Evolutionary conservation across 352 stramenopile species (phyloP), one percentile per base, ranked within the genome.

Genomic region (Phytopythium vexans): DNA sequence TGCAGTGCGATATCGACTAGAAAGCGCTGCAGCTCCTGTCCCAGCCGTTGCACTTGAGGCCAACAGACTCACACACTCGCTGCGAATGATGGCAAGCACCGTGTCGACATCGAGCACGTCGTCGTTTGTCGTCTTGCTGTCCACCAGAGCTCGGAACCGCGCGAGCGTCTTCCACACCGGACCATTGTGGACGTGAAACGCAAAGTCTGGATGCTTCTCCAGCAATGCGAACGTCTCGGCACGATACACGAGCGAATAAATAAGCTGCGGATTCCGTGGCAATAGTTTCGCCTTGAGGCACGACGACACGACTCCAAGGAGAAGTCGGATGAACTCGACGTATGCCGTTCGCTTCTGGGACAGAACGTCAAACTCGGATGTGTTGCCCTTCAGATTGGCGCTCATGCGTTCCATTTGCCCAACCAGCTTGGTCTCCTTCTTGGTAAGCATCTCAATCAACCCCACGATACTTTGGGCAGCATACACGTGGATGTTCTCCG

Each of bases 161-260:
- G 71, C 67, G 43, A 94, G 58, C 11, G 80, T 83, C 54, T 51
- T 82, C 79, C 78, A 88, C 7, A 92, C 66, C 0, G 69, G 75
- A 4, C 73, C 69, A 21, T 87, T 84, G 48, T 88, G 66, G 27
- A 89, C 72, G 6, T 85, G 73, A 40, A 71, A 60, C 8, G 71
- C 54, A 34, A 92, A 81, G 50, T 87, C 77, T 0, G 77, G 72
- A 43, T 90, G 77, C 27, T 65, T 54, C 37, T 88, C 67, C 56
- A 94, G 55, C 11, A 48, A 56, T 8, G 57, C 36, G 44, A 94
- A 88, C 16, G 78, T 82, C 15, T 82, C 70, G 4, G 75, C 72
- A 16, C 74, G 76, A 52, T 94, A 86, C 33, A 94, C 48, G 9
- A 94, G 58, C 33, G 81, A 85, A 85, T 91, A 94, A 83, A 94